These are phyloP conservation scores for Paulownia fortunei DNA, from an alignment of 257 asterid genomes.

Conservation along the genomic window DNA sequence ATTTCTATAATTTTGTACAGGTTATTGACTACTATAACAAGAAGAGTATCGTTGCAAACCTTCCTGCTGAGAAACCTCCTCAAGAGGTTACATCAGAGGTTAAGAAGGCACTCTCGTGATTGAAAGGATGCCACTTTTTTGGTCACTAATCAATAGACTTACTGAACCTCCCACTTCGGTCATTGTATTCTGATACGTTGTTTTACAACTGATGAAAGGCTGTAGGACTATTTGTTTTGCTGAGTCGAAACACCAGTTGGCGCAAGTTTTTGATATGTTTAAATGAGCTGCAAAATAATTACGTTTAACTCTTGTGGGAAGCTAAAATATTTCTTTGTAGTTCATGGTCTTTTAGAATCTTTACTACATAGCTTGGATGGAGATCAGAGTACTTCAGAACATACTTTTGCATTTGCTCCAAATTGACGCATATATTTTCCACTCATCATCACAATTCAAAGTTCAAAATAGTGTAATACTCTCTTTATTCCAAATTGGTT, in stretches of 20 bases:
- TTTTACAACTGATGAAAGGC: conserved; percentile 23
- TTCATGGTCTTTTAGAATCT: neutral
- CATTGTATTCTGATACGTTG: conserved; percentile 30
- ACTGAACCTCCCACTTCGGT: conserved; percentile 5
- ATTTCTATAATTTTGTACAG: conserved; percentile 39
- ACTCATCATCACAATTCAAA: neutral
- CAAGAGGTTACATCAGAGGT: conserved; percentile 71
- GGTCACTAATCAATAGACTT: conserved; percentile 23
- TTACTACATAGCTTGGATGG: neutral
- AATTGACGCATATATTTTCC: neutral
- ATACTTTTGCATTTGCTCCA: neutral
- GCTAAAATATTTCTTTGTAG: conserved; percentile 12
- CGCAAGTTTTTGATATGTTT: neutral
- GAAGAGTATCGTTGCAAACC: conserved; percentile 66
- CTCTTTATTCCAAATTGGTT: neutral
- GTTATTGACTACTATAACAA: conserved; percentile 64
- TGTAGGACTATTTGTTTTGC: conserved; percentile 24
- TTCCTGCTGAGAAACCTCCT: conserved; percentile 77
- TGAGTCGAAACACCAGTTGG: neutral
- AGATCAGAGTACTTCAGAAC: neutral
- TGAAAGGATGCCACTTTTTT: neutral
- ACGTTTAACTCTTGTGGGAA: neutral
- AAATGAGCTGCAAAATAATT: conserved; percentile 9
- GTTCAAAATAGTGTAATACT: neutral
- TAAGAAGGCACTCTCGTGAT: conserved; percentile 64